Evolutionary conservation across 331 rosid genomes (phyloP), one percentile per base, ranked within the genome.

Genomic region (Malus hybrid): DNA sequence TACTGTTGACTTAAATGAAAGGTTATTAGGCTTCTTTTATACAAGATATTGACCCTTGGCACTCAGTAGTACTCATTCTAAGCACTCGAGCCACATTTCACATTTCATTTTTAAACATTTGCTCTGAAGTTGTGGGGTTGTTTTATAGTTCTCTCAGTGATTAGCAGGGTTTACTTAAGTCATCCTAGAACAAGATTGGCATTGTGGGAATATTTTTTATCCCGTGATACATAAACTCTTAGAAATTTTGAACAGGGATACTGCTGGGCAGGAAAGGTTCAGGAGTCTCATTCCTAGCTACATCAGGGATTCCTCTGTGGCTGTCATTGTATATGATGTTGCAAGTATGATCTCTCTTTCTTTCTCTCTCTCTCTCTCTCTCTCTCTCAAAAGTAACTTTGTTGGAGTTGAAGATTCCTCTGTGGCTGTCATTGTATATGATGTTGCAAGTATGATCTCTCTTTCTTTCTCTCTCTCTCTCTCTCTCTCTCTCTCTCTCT

Each of bases 271-370:
- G 87, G 98, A 93, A 83, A 87, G 98, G 83, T 93, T 93, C 82
- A 86, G 98, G 90, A 93, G 98, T 90, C 93, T 93, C 65, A 93
- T 93, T 79, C 97, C 98, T 5, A 93, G 98, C 89, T 93, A 93
- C 82, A 93, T 93, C 71, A 85, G 98, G 80, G 98, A 93, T 84
- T 93, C 98, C 72, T 90, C 97, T 60, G 98, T 93, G 48, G 97
- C 98, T 27, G 97, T 93, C 80, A 91, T 89, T 5, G 96, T 91
- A 67, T 93, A 79, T 89, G 98, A 93, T 88, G 97, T 93, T 75
- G 98, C 97, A 67, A 93, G 98, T 93, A 89, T 66, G 95, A 28
- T 33, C 36, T 75, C 60, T 67, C 13, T 72, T 66, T 72, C 65
- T 79, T 48, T 71, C 32, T 50, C 29, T 39, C 19, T 24, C 61